Evolutionary conservation across 2,329 filamentous ascomycete species (phyloP).

Genomic region (Clonostachys byssicola): DNA sequence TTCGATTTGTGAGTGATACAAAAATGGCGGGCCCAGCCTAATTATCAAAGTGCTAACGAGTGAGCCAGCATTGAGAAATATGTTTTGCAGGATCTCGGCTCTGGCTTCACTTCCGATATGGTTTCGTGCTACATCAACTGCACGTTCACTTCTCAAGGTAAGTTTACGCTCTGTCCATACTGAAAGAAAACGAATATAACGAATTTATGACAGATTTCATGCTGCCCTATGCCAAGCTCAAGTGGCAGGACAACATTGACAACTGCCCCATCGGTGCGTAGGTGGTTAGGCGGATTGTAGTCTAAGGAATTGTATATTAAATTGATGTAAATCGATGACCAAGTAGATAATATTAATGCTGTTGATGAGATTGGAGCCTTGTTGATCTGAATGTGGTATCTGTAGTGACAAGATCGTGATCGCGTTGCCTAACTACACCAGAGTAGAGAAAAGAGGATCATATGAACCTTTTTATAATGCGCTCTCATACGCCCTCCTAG

Average conservation of each 20-base stretch:
- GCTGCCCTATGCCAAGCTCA: slow-evolving; percentile 28
- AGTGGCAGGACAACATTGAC: slow-evolving; percentile 27
- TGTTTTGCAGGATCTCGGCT: slow-evolving; percentile 28
- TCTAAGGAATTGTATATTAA: too few relatives aligned
- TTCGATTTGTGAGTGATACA: slow-evolving; percentile 39
- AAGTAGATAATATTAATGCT: too few relatives aligned
- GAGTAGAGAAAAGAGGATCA: too few relatives aligned
- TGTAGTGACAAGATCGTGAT: too few relatives aligned
- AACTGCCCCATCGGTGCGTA: slow-evolving; percentile 15
- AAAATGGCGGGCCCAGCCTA: neutral
- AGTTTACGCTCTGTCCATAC: neutral
- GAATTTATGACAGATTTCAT: slow-evolving; percentile 18
- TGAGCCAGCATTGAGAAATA: slow-evolving; percentile 23
- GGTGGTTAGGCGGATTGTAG: too few relatives aligned
- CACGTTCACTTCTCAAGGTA: slow-evolving; percentile 29
- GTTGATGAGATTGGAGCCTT: too few relatives aligned
- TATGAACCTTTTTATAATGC: too few relatives aligned
- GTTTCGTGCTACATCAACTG: slow-evolving; percentile 31
- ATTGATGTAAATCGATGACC: too few relatives aligned
- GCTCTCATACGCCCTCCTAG: too few relatives aligned
- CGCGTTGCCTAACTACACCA: too few relatives aligned
- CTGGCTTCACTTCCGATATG: slow-evolving; percentile 22
- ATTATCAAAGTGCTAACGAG: neutral
- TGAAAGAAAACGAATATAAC: neutral
- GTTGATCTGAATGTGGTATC: too few relatives aligned